These are phyloP conservation scores for Sequoiadendron giganteum DNA, from an alignment of 75 land plant species.

Conservation along the genomic window DNA sequence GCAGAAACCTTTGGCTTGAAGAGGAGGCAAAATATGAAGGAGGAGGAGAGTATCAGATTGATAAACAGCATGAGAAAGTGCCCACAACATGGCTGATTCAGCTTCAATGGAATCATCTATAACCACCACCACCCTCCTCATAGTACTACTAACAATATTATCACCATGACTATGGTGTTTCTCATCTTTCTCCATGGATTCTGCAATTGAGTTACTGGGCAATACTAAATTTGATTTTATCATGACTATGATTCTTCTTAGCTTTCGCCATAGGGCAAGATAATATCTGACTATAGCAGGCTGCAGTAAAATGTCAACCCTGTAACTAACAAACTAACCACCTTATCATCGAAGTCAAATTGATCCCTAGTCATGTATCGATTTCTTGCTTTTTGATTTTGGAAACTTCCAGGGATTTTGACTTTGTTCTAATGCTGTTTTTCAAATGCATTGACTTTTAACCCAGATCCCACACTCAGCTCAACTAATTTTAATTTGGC, in stretches of 20 bases:
- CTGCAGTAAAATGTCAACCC: neutral
- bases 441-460: neutral
- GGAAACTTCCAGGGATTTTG: neutral
- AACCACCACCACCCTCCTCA: neutral
- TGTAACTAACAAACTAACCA: neutral
- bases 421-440: neutral
- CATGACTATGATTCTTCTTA: neutral
- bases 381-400: neutral
- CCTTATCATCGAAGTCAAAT: neutral
- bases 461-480: neutral
- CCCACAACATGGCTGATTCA: neutral
- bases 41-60: neutral
- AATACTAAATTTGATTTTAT: no score
- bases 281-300: neutral
- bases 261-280: neutral
- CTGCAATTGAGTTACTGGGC: neutral
- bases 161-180: no score
- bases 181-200: no score
- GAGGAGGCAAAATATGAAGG: neutral
- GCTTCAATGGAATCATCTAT: neutral
- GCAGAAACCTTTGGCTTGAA: neutral
- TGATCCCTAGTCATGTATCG: neutral
- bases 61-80: conserved; percentile 1
- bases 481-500: neutral
- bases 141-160: neutral